These are phyloP conservation scores for Globisporangium nodosum DNA, from an alignment of 352 stramenopile genomes.

Conservation along the genomic window DNA sequence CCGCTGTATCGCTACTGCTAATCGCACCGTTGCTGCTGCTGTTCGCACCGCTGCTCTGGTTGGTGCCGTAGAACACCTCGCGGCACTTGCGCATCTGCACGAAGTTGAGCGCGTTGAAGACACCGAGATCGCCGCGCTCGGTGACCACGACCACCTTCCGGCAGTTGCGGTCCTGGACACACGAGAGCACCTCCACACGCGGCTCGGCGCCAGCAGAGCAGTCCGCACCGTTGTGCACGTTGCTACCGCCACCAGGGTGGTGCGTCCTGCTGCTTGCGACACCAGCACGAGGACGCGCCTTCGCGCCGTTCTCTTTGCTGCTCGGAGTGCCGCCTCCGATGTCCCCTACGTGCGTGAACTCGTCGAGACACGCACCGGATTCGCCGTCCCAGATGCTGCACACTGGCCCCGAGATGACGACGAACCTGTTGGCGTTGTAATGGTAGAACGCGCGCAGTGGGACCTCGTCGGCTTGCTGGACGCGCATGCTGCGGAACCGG, in stretches of 20 bases:
- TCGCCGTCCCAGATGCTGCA: conserved; percentile 74
- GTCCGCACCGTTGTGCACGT: conserved; percentile 14
- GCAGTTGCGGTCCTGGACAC: conserved; percentile 46
- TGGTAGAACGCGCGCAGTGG: conserved; percentile 68
- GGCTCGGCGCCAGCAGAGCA: conserved; percentile 15
- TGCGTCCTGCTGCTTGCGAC: background rate
- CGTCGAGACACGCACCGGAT: conserved; percentile 41
- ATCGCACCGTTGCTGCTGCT: background rate
- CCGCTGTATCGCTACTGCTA: background rate
- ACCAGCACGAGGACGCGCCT: background rate
- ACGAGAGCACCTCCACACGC: conserved; percentile 39
- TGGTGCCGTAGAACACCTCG: conserved; percentile 29
- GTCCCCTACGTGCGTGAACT: conserved; percentile 48
- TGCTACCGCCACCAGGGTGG: background rate
- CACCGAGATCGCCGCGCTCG: conserved; percentile 46
- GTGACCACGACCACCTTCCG: conserved; percentile 59
- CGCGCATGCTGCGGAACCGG: conserved; percentile 42
- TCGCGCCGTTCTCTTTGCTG: background rate
- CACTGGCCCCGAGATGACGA: conserved; percentile 49
- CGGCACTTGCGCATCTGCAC: conserved; percentile 62
- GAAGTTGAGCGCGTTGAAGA: conserved; percentile 75
- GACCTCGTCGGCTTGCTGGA: conserved; percentile 68
- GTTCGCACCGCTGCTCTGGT: background rate
- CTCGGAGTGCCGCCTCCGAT: background rate
- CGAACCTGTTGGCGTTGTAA: conserved; percentile 61